Percentiles rank a stretch among this genome's conserved stretches.
phyloP scores from a whole-genome alignment of 225 moss, liverwort and hornwort species.

The Sphagnum tenellum region DNA sequence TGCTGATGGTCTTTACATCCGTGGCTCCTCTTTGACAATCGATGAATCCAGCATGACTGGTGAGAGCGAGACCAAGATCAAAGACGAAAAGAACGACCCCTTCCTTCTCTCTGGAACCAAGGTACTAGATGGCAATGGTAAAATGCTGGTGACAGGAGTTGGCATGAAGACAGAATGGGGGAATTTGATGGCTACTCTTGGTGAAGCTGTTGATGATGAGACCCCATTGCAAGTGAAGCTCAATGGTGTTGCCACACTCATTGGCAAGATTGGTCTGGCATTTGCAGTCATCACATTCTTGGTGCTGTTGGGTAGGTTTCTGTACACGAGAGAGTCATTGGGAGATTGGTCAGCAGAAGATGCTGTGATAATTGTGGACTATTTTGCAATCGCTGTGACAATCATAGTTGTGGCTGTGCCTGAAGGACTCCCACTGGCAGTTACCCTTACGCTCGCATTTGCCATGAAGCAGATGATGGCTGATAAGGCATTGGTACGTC shows the following conservation, averaged over 20 bases:
- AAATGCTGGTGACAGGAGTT: conserved; percentile 14
- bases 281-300: conserved; percentile 10
- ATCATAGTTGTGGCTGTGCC: conserved; percentile 18
- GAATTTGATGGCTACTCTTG: conserved; percentile 10
- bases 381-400: conserved; percentile 16
- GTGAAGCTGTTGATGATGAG: conserved; percentile 3
- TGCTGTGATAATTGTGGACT: conserved; percentile 7
- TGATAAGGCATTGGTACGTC: conserved; percentile 16
- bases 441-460: conserved; percentile 14
- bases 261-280: conserved; percentile 10
- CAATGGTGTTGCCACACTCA: conserved; percentile 15
- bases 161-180: conserved; percentile 23
- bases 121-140: conserved; percentile 13
- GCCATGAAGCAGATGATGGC: conserved; percentile 23
- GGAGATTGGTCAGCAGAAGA: conserved; percentile 2
- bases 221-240: conserved; percentile 21
- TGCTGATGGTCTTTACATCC: conserved; percentile 9
- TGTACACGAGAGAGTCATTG: conserved; percentile 2
- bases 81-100: conserved; percentile 1
- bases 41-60: conserved; percentile 17
- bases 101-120: conserved; percentile 17
- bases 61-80: conserved; percentile 3
- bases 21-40: conserved; percentile 7
- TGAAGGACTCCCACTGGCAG: conserved; percentile 18
- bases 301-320: conserved; percentile 11